These are phyloP conservation scores for Solanum virginianum DNA, from an alignment of 257 asterid species.

Conservation along the genomic window DNA sequence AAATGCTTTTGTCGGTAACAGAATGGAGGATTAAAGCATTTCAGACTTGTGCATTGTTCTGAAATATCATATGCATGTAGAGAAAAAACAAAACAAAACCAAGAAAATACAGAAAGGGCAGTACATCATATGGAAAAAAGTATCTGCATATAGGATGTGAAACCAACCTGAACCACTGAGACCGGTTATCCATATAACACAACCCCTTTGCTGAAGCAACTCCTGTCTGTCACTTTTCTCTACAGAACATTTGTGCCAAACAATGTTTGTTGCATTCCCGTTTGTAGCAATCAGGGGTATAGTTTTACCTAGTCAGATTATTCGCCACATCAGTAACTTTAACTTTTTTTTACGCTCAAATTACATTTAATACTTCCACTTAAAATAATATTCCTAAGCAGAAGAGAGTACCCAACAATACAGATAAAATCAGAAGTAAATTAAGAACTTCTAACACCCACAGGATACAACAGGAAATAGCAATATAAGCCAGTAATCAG, in stretches of 20 bases:
- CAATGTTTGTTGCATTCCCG: slow-evolving; percentile 73
- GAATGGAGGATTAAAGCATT: neutral
- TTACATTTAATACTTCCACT: neutral
- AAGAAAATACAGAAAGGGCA: neutral
- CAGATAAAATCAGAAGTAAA: neutral
- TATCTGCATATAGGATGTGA: neutral
- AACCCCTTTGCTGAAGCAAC: slow-evolving; percentile 91
- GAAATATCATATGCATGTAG: neutral
- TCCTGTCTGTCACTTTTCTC: slow-evolving; percentile 66
- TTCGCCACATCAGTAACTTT: neutral
- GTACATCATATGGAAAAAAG: neutral
- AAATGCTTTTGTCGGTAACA: neutral
- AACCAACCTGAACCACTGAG: slow-evolving; percentile 97
- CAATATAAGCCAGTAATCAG: neutral
- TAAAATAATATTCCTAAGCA: neutral
- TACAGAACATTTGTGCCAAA: slow-evolving; percentile 90
- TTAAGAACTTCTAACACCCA: neutral
- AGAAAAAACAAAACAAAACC: neutral
- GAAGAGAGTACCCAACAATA: neutral
- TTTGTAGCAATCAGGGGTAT: slow-evolving; percentile 24
- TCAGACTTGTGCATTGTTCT: neutral
- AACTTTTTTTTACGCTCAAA: neutral
- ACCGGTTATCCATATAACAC: slow-evolving; percentile 97
- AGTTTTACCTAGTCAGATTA: slow-evolving; percentile 31
- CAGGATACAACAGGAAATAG: neutral